Percentiles rank a stretch among this genome's conserved stretches.
These are phyloP conservation scores for Dactylonectria macrodidyma DNA, from an alignment of 2,329 filamentous ascomycete genomes.

Conservation along the genomic window DNA sequence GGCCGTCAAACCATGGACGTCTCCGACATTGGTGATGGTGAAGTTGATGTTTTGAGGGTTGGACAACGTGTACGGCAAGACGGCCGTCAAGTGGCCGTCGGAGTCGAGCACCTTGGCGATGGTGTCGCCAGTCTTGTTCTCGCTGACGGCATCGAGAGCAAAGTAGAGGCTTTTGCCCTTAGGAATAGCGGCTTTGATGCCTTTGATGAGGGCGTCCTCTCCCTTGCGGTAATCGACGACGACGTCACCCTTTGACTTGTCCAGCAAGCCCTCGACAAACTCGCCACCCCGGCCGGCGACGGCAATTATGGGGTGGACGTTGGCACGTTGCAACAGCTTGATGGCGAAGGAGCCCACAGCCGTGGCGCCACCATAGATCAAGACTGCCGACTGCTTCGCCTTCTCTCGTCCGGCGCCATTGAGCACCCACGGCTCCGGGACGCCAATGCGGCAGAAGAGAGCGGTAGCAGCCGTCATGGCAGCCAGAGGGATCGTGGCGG, in stretches of 20 bases:
- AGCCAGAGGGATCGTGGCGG: background rate
- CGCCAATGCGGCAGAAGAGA: background rate
- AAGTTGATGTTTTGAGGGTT: background rate
- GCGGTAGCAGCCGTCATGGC: conserved; percentile 9
- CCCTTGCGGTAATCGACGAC: conserved; percentile 9
- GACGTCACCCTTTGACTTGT: background rate
- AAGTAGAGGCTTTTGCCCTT: background rate
- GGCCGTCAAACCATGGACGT: background rate
- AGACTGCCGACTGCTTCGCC: background rate
- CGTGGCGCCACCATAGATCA: conserved; percentile 8
- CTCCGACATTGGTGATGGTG: background rate
- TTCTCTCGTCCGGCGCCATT: background rate
- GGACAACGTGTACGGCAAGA: too few species aligned
- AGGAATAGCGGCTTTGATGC: background rate
- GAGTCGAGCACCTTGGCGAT: background rate
- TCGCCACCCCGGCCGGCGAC: conserved; percentile 5
- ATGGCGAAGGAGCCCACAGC: conserved; percentile 13
- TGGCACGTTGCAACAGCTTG: background rate
- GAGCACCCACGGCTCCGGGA: background rate
- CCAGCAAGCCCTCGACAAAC: background rate
- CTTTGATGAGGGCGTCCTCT: background rate
- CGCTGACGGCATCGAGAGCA: background rate
- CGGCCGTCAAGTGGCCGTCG: background rate
- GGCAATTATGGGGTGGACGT: conserved; percentile 10
- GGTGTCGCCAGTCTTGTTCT: background rate